Evolutionary conservation across 1,284 basidiomycete genomes (phyloP).

Genomic region (Austroboletus niveus): DNA sequence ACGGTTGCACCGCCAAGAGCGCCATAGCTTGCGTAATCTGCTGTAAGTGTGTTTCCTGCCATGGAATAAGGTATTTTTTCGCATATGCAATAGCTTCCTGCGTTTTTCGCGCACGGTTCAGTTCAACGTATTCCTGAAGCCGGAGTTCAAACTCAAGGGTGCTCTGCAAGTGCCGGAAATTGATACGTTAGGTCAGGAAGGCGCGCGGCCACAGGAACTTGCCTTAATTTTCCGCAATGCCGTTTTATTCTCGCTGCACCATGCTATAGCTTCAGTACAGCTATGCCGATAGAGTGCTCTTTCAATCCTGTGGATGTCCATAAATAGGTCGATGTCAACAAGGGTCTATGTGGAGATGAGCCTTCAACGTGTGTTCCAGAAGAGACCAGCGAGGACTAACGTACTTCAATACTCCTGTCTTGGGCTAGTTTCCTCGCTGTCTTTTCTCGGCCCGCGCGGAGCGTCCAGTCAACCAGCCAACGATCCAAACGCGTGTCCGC

Average conservation of each 20-base stretch:
- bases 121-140: slow-evolving; percentile 95
- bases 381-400: slow-evolving; percentile 21
- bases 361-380: slow-evolving; percentile 22
- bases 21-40: slow-evolving; percentile 80
- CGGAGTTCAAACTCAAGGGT: slow-evolving; percentile 95
- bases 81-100: slow-evolving; percentile 84
- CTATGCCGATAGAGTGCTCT: slow-evolving; percentile 72
- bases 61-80: slow-evolving; percentile 78
- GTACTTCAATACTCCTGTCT: slow-evolving; percentile 71
- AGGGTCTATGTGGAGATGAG: slow-evolving; percentile 52
- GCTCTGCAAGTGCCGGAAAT: slow-evolving; percentile 53
- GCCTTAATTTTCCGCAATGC: slow-evolving; percentile 90
- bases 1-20: slow-evolving; percentile 70
- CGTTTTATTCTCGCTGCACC: slow-evolving; percentile 96
- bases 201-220: slow-evolving; percentile 22
- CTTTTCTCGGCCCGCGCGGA: slow-evolving; percentile 70
- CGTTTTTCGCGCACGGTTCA: slow-evolving; percentile 68
- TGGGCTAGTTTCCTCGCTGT: slow-evolving; percentile 69
- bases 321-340: slow-evolving; percentile 90
- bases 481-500: slow-evolving; percentile 78
- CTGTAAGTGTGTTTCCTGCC: slow-evolving; percentile 74
- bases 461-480: slow-evolving; percentile 91
- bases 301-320: slow-evolving; percentile 85
- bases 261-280: slow-evolving; percentile 85
- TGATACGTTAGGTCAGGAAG: slow-evolving; percentile 9